Evolutionary conservation across 108 stramenopile species (phyloP), one percentile per base, ranked within the genome.

Genomic region (Skeletonema costatum): DNA sequence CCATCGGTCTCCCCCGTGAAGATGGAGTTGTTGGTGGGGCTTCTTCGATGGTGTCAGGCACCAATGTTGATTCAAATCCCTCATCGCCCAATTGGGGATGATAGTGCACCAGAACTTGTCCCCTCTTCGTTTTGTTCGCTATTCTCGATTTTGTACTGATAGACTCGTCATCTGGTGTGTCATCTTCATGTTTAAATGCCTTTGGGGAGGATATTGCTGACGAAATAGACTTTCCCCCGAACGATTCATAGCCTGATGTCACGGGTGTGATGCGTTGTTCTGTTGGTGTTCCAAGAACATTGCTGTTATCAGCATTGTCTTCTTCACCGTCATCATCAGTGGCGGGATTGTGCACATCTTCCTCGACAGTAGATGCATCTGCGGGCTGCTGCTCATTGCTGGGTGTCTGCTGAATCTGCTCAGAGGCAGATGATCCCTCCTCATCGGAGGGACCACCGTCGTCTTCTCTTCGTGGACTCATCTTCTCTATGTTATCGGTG

Each of bases 11-110:
- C 10, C 53, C 53, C 53, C 53, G 25, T 10, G 32, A 60, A 0
- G 32, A 60, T 53, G 56, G 16, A 53, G 25, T 38, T 70, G 35
- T 17, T 53, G 12, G 32, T 60, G 41, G 29, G 39, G 60, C 41
- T 44, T 36, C 59, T 12, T n/a, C 50, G 4, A 16, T 25, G 62
- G 46, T 35, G 17, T 68, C 35, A 17, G 75, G 61, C 46, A 83
- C 30, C 46, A 83, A 48, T 0, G 82, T 83, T 1, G 82, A 83
- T 68, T 83, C 82, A 44, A 77, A 83, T 30, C 82, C 82, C 39
- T 77, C 73, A 36, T 83, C 82, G 4, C 82, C 82, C 64, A 83
- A 12, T 38, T 83, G 82, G 14, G 82, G 82, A 70, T 83, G 82
- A 70, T 83, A 83, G 63, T 83, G 82, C 21, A 83, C 82, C 35